phyloP scores from a whole-genome alignment of 768 basidiomycete species.

The Suillus hirtellus region DNA sequence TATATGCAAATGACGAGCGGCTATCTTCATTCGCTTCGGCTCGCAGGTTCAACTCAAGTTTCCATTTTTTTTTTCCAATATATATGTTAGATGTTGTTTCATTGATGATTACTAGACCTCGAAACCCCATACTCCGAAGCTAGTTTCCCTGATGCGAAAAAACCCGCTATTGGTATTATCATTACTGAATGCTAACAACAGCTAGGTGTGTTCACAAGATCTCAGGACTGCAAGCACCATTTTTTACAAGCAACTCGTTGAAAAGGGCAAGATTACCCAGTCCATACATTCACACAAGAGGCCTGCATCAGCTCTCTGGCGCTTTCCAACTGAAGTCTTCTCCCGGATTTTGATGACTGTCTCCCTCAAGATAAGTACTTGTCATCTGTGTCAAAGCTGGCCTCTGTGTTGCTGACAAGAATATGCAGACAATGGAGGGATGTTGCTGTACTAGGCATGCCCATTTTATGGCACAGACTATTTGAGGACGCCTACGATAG shows the following conservation, averaged over 20 bases:
- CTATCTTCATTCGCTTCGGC: background rate
- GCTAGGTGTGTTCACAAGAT: background rate
- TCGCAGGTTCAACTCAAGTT: background rate
- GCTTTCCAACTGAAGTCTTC: background rate
- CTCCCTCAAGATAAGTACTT: background rate
- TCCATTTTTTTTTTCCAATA: background rate
- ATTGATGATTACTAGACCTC: background rate
- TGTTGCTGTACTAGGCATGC: too few relatives aligned
- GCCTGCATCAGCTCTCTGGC: background rate
- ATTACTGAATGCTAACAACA: background rate
- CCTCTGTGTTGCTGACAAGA: background rate
- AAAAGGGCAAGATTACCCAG: background rate
- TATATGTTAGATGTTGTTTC: background rate
- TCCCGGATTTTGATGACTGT: background rate
- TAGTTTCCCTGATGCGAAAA: background rate
- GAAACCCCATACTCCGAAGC: background rate
- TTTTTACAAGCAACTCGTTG: background rate
- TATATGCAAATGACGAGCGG: too few relatives aligned
- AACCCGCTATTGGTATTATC: too few relatives aligned
- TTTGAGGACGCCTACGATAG: background rate
- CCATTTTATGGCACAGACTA: background rate
- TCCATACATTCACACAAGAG: background rate
- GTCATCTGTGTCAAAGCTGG: background rate
- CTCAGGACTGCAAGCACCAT: background rate
- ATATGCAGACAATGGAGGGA: background rate